A percentile compares a stretch with the other conserved stretches of the same genome.
Conservation (phyloP, 1,139 yeast genomes). For the Yamadazyma diddensiae region DNA sequence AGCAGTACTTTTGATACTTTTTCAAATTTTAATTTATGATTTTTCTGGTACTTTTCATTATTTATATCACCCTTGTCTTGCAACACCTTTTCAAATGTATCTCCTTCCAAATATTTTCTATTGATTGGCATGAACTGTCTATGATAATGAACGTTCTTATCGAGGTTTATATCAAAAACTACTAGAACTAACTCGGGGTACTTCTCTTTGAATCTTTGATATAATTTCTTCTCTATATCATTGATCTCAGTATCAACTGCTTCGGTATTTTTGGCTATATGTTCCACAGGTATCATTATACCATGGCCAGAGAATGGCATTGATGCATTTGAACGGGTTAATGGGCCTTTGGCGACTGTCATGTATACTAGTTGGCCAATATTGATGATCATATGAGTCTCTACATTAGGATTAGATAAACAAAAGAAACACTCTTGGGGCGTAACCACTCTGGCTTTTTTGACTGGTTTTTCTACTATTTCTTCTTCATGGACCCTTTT, state of each 20-base stretch:
- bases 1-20: conserved; percentile 26
- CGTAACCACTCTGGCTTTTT: conserved; percentile 35
- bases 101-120: conserved; percentile 25
- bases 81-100: conserved; percentile 32
- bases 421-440: conserved; percentile 79
- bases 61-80: conserved; percentile 43
- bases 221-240: conserved; percentile 43
- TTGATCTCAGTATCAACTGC: conserved; percentile 25
- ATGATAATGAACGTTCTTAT: conserved; percentile 61
- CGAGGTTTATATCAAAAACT: conserved; percentile 60
- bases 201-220: conserved; percentile 37
- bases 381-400: conserved; percentile 76
- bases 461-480: conserved; percentile 1
- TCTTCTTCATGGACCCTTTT: background rate
- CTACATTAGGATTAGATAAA: conserved; percentile 74
- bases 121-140: conserved; percentile 63
- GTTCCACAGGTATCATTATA: conserved; percentile 78
- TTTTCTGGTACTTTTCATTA: conserved; percentile 45
- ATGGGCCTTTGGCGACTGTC: conserved; percentile 86
- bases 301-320: conserved; percentile 77
- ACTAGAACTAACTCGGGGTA: conserved; percentile 43
- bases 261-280: conserved; percentile 47
- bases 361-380: conserved; percentile 66
- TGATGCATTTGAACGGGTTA: conserved; percentile 47
- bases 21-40: conserved; percentile 42